A percentile compares a stretch with the other conserved stretches of the same genome.
Conservation (phyloP, 176 grass and related monocot genomes). For the Microstegium vimineum region DNA sequence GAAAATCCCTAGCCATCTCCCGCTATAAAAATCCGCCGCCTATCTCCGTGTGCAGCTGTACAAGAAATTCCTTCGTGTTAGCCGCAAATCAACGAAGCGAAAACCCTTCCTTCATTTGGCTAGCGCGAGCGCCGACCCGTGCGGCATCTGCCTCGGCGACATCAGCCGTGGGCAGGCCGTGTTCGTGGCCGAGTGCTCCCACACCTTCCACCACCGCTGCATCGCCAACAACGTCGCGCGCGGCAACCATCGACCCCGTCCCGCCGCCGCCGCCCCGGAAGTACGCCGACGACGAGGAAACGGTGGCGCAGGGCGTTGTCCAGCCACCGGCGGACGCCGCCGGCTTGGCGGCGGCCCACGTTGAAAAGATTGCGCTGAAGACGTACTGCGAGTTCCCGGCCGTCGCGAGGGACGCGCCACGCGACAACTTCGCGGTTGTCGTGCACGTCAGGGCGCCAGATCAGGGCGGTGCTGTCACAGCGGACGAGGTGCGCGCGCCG, state of each 20-base stretch:
- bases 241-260: neutral
- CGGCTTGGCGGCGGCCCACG: neutral
- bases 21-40: too few relatives aligned
- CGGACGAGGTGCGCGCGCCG: neutral
- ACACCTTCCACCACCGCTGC: constrained; percentile 5
- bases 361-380: neutral
- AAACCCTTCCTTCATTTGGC: too few relatives aligned
- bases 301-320: neutral
- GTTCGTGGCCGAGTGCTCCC: neutral
- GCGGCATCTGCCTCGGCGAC: neutral
- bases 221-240: neutral
- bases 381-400: neutral
- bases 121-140: neutral
- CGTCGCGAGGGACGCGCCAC: neutral
- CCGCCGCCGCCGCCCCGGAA: neutral
- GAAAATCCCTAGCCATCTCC: too few relatives aligned
- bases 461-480: neutral
- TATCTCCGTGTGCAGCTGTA: too few relatives aligned
- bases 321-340: neutral
- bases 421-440: neutral
- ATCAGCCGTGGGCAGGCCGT: neutral
- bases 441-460: neutral
- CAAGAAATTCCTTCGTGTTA: too few relatives aligned
- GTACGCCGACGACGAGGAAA: neutral
- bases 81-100: too few relatives aligned